Percentiles rank a stretch among this genome's conserved stretches.
phyloP scores from a whole-genome alignment of 768 basidiomycete species.

The Lentinus tigrinus region DNA sequence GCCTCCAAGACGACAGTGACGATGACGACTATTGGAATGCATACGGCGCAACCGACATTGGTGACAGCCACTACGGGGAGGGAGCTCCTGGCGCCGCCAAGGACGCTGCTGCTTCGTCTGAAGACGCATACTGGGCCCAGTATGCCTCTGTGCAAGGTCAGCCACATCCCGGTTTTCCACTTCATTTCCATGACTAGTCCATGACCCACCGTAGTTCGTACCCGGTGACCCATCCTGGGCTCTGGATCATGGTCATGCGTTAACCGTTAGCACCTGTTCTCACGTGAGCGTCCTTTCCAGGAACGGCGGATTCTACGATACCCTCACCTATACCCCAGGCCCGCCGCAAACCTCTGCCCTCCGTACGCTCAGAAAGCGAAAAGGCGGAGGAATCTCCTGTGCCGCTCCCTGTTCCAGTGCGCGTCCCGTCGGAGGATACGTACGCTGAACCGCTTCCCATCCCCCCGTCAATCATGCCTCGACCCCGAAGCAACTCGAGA shows the following conservation, averaged over 20 bases:
- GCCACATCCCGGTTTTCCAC: constrained; percentile 7
- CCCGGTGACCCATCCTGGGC: no score
- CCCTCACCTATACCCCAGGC: constrained; percentile 45
- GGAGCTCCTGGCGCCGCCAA: constrained; percentile 26
- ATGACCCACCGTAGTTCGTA: background rate
- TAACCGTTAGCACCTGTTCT: background rate
- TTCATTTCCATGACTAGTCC: background rate
- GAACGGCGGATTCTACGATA: constrained; percentile 69
- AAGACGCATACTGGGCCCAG: constrained; percentile 77
- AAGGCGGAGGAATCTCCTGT: constrained; percentile 22
- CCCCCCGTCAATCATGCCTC: constrained; percentile 14
- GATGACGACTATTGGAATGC: constrained; percentile 71
- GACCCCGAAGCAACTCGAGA: constrained; percentile 15
- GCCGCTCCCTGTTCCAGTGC: constrained; percentile 24
- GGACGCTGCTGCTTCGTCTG: constrained; percentile 29
- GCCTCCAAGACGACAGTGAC: constrained; percentile 31
- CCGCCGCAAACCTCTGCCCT: constrained; percentile 27
- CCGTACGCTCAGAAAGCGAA: constrained; percentile 16
- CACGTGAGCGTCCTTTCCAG: constrained; percentile 35
- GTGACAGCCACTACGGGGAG: constrained; percentile 18
- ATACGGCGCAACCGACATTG: constrained; percentile 44
- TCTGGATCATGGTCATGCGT: background rate
- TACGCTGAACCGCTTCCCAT: constrained; percentile 25
- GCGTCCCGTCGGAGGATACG: constrained; percentile 11
- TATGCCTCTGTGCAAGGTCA: constrained; percentile 70